Percentiles rank a stretch among this genome's conserved stretches.
These are phyloP conservation scores for Phytophthora ramorum DNA, from an alignment of 352 stramenopile genomes.

Conservation along the genomic window DNA sequence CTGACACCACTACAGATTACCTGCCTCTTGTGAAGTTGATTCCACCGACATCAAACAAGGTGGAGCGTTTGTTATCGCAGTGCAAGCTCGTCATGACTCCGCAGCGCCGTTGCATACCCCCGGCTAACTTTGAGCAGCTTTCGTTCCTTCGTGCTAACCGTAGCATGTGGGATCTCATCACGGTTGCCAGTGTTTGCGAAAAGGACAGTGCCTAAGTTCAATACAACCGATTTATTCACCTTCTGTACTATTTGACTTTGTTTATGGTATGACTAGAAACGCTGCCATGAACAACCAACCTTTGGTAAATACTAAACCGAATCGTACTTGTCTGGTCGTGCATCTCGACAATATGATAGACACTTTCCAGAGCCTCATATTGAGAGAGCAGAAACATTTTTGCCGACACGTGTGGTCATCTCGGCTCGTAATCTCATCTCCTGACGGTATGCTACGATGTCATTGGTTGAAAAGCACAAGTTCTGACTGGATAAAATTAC, in stretches of 20 bases:
- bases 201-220: background rate
- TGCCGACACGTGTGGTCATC: no score
- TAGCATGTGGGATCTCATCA: background rate
- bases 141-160: constrained; percentile 7
- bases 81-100: constrained; percentile 13
- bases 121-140: constrained; percentile 7
- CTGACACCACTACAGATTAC: background rate
- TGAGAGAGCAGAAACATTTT: no score
- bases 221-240: background rate
- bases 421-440: no score
- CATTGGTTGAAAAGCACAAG: no score
- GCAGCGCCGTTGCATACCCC: background rate
- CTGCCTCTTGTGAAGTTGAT: constrained; percentile 1
- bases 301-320: no score
- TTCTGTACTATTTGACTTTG: background rate
- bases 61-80: constrained; percentile 8
- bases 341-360: background rate
- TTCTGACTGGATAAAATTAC: no score
- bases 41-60: constrained; percentile 5
- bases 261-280: no score
- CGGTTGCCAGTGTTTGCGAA: background rate
- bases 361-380: background rate
- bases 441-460: no score
- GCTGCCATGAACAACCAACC: no score
- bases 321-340: background rate